Base-by-base conservation (phyloP, 345 rosid genomes). In the Toxicodendron radicans region DNA sequence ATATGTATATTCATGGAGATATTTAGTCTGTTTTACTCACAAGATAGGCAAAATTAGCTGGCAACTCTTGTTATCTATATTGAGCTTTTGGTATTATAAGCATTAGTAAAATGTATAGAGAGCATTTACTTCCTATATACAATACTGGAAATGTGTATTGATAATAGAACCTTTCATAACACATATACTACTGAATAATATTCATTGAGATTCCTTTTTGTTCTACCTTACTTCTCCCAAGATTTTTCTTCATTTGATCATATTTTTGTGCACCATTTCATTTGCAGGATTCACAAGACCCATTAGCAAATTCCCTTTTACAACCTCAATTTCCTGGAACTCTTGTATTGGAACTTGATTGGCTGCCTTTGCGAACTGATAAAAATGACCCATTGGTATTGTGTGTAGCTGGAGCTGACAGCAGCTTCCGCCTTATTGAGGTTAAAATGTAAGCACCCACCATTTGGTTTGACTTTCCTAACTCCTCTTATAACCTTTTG, bases 271-370 rank as follows among this genome's bases (percentile, higher is more conserved):
- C 51, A 27, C 61, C 48, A 76, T 74, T 80, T 61, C 61, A 17
- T 76, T 72, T 84, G 73, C 89, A 95, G 99, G 99, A 95, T 80
- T 90, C 97, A 24, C 92, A 84, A 24, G 98, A 95, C 77, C 99
- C 99, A 21, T 79, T 95, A 75, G 99, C 99, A 62, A 94, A 95
- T 85, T 95, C 99, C 21, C 94, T 92, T 82, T 80, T 95, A 69
- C 98, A 91, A 79, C 97, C 98, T 72, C 99, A 91, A 66, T 85
- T 90, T 88, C 96, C 99, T 70, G 99, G 99, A 70, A 92, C 98
- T 74, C 94, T 95, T 73, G 97, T 92, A 63, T 82, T 92, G 87
- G 99, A 95, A 85, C 92, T 95, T 51, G 98, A 95, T 83, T 95
- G 99, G 98, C 80, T 95, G 87, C 91, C 95, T 66, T 67, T 88